Percentiles rank a stretch among this genome's conserved stretches.
Evolutionary conservation across 495 filamentous ascomycete species (phyloP).

Genomic region (Xylaria intraflava): DNA sequence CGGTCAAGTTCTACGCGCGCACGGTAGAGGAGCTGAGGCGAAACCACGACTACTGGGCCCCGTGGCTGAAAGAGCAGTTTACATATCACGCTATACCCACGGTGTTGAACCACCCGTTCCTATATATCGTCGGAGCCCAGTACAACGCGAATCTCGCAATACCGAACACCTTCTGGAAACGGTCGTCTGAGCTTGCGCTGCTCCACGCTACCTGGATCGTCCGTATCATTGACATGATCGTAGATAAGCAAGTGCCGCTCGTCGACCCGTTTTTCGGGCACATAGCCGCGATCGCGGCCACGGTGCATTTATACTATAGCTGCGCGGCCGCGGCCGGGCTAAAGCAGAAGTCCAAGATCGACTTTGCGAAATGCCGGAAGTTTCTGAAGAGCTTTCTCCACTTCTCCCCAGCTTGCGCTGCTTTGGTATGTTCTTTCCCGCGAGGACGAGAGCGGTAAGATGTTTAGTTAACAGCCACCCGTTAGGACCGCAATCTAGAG

Average conservation of each 20-base stretch:
- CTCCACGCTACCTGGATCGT: conserved; percentile 44
- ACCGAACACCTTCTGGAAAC: conserved; percentile 41
- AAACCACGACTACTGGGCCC: conserved; percentile 37
- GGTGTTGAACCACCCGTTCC: conserved; percentile 42
- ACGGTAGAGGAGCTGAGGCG: conserved; percentile 30
- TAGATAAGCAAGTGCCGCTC: conserved; percentile 38
- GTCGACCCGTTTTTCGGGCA: conserved; percentile 44
- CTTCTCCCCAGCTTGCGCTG: conserved; percentile 36
- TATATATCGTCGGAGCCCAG: conserved; percentile 43
- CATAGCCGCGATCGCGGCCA: conserved; percentile 38
- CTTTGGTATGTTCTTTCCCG: conserved; percentile 24
- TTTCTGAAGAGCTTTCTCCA: conserved; percentile 37
- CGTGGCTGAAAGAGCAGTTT: conserved; percentile 43
- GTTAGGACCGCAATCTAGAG: conserved; percentile 38
- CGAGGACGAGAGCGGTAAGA: neutral
- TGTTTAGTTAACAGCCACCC: neutral
- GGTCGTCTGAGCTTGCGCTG: conserved; percentile 40
- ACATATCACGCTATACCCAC: conserved; percentile 42
- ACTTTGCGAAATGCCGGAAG: conserved; percentile 39
- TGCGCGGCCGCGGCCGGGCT: conserved; percentile 38
- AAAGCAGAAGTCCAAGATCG: conserved; percentile 41
- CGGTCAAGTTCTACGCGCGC: conserved; percentile 42
- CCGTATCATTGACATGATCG: conserved; percentile 45
- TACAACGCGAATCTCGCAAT: conserved; percentile 42
- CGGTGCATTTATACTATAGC: conserved; percentile 42